Percentiles rank a stretch among this genome's conserved stretches.
phyloP scores from a whole-genome alignment of 768 basidiomycete species.

The Lentinula sp. region DNA sequence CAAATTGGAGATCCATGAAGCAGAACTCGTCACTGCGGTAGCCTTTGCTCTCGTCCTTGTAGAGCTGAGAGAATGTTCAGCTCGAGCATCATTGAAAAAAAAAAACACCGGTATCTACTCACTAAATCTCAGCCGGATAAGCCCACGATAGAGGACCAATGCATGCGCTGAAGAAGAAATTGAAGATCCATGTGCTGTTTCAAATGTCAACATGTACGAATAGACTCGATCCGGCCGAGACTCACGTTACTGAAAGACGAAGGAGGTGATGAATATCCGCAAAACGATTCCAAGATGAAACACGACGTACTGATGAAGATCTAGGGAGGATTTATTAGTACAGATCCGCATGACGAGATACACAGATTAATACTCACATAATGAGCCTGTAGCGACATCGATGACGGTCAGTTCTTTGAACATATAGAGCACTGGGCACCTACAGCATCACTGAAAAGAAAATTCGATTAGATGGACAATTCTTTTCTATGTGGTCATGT shows the following conservation, averaged over 20 bases:
- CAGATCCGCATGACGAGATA: not conserved
- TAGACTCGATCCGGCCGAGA: not conserved
- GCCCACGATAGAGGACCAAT: constrained; percentile 42
- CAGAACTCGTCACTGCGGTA: constrained; percentile 37
- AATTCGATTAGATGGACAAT: not conserved
- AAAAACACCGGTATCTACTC: not conserved
- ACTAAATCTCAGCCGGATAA: constrained; percentile 37
- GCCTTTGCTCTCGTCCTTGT: constrained; percentile 38
- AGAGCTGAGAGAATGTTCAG: constrained; percentile 16
- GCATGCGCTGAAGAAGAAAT: constrained; percentile 40
- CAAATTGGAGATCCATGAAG: constrained; percentile 42
- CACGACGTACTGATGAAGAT: constrained; percentile 33
- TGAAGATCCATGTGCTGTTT: constrained; percentile 37
- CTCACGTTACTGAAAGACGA: constrained; percentile 17
- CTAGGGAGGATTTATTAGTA: constrained; percentile 11
- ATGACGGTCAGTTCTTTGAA: not conserved
- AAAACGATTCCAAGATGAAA: not conserved
- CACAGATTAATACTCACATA: constrained; percentile 19
- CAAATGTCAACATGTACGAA: not conserved
- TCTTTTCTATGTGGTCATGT: not conserved
- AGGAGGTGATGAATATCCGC: not conserved
- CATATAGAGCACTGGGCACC: constrained; percentile 8
- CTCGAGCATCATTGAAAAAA: constrained; percentile 4
- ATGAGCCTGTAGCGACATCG: constrained; percentile 22
- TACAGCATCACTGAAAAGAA: constrained; percentile 26